Percentiles rank a stretch among this genome's conserved stretches.
These are phyloP conservation scores for Phytophthora litchii DNA, from an alignment of 352 stramenopile species.

Conservation along the genomic window DNA sequence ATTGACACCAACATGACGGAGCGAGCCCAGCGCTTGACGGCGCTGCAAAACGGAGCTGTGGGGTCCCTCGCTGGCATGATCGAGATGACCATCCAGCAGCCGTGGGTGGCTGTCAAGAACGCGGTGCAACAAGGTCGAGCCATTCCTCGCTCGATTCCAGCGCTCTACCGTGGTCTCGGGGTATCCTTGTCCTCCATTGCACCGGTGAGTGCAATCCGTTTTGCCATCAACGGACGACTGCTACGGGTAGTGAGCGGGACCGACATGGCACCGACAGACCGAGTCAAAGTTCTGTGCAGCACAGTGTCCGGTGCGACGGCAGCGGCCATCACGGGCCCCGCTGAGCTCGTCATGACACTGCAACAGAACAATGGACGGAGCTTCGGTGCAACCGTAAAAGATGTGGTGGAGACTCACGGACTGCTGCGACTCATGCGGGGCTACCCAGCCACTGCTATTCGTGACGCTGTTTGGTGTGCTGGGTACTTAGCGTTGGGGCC, in stretches of 20 bases:
- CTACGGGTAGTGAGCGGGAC: conserved; percentile 42
- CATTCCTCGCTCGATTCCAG: conserved; percentile 61
- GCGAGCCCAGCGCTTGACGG: conserved; percentile 63
- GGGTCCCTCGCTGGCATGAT: conserved; percentile 84
- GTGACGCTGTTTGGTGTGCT: conserved; percentile 78
- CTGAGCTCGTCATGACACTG: conserved; percentile 84
- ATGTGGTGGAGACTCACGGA: conserved; percentile 53
- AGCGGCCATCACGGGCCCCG: conserved; percentile 63
- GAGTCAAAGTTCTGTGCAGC: conserved; percentile 62
- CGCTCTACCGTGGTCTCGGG: conserved; percentile 78
- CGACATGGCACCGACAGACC: conserved; percentile 36
- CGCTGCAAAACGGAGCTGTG: conserved; percentile 73
- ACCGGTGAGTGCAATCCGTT: conserved; percentile 78
- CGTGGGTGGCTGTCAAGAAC: conserved; percentile 84
- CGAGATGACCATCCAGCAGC: conserved; percentile 83
- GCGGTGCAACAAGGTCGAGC: conserved; percentile 77
- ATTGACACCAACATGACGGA: conserved; percentile 36
- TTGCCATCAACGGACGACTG: conserved; percentile 73
- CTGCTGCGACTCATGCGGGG: conserved; percentile 58
- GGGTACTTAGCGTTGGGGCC: conserved; percentile 77
- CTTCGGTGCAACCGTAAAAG: conserved; percentile 60
- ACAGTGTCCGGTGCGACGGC: conserved; percentile 61
- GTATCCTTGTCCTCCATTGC: conserved; percentile 79
- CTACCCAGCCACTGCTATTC: conserved; percentile 58
- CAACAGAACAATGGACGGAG: conserved; percentile 77